A percentile compares a stretch with the other conserved stretches of the same genome.
Evolutionary conservation across 805 yeast species (phyloP).

Genomic region (Ogataea methanolica): DNA sequence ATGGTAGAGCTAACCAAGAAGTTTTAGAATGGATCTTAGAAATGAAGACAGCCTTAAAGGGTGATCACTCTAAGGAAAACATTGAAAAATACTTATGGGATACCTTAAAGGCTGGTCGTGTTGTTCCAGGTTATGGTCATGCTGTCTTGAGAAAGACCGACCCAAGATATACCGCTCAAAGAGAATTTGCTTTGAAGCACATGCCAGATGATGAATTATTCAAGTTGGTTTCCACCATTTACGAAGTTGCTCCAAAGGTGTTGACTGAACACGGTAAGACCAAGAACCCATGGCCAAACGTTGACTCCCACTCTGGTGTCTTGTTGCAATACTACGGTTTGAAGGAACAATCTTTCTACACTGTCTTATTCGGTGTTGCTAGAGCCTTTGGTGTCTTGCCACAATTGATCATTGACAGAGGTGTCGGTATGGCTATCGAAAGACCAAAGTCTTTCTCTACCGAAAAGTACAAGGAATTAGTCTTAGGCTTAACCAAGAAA

Average conservation of each 20-base stretch:
- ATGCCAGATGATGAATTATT: conserved; percentile 77
- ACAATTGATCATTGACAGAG: conserved; percentile 81
- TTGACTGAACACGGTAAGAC: conserved; percentile 83
- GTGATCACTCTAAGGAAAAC: conserved; percentile 62
- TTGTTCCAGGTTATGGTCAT: conserved; percentile 86
- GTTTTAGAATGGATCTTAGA: conserved; percentile 76
- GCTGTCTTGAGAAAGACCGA: conserved; percentile 86
- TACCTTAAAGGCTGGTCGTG: conserved; percentile 75
- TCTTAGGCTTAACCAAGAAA: conserved; percentile 32
- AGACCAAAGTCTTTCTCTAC: conserved; percentile 94
- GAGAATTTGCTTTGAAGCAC: conserved; percentile 72
- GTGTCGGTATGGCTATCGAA: conserved; percentile 76
- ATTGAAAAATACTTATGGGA: conserved; percentile 77
- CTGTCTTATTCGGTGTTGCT: conserved; percentile 81
- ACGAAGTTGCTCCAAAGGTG: conserved; percentile 79
- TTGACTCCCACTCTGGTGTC: conserved; percentile 85
- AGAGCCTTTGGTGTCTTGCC: conserved; percentile 86
- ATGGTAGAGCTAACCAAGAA: conserved; percentile 87
- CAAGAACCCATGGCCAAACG: conserved; percentile 92
- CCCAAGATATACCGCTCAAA: conserved; percentile 83
- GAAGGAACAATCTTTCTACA: conserved; percentile 78
- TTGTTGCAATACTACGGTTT: conserved; percentile 81
- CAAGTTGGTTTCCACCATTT: conserved; percentile 71
- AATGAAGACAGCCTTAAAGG: conserved; percentile 62
- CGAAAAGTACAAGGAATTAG: conserved; percentile 84